Conservation (phyloP, 75 land plant genomes). For the Selaginella moellendorffii region DNA sequence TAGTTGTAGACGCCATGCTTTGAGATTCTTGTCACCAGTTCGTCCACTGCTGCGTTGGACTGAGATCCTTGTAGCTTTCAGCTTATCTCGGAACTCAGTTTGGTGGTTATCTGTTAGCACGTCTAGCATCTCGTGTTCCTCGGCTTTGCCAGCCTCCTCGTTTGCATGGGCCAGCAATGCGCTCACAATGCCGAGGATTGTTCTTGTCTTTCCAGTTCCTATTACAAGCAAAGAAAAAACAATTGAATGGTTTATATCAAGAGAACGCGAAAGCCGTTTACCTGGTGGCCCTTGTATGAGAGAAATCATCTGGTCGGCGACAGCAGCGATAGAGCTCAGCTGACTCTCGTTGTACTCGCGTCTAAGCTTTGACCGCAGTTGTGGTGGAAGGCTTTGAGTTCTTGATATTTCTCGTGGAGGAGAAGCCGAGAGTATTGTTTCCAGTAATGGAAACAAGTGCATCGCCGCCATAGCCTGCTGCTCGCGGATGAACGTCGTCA, state of each 20-base stretch:
- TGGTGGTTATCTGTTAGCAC: too few relatives aligned
- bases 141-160: too few relatives aligned
- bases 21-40: constrained; percentile 61
- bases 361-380: constrained; percentile 36
- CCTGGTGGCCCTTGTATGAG: constrained; percentile 99
- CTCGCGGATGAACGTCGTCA: constrained; percentile 81
- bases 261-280: constrained; percentile 9
- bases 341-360: constrained; percentile 71
- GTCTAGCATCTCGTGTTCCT: too few relatives aligned
- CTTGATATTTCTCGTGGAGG: neutral
- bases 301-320: constrained; percentile 42
- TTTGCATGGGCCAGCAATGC: too few relatives aligned
- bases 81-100: too few relatives aligned
- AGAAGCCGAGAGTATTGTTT: constrained; percentile 41
- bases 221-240: too few relatives aligned
- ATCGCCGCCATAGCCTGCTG: constrained; percentile 78
- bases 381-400: constrained; percentile 28
- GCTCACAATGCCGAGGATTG: constrained; percentile 79
- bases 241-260: too few relatives aligned
- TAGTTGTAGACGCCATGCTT: constrained; percentile 53
- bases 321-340: constrained; percentile 51
- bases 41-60: constrained; percentile 97
- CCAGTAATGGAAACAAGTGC: constrained; percentile 49
- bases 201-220: constrained; percentile 95
- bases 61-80: constrained; percentile 73